Percentiles rank a stretch among this genome's conserved stretches.
phyloP scores from a whole-genome alignment of 2,329 filamentous ascomycete species.

The Aspergillus bombycis region DNA sequence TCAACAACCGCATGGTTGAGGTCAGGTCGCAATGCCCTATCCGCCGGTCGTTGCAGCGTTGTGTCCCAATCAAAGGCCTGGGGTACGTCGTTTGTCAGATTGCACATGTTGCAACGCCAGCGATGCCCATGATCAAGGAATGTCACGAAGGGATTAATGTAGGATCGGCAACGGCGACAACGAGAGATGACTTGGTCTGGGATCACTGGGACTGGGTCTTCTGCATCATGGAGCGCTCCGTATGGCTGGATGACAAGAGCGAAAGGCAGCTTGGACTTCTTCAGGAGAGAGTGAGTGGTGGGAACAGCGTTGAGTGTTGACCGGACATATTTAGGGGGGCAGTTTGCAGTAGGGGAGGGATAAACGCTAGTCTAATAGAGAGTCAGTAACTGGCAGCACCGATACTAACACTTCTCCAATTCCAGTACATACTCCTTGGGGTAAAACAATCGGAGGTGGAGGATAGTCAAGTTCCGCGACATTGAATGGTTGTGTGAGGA shows the following conservation, averaged over 20 bases:
- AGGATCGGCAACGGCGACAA: slow-evolving; percentile 92
- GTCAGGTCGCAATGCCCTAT: slow-evolving; percentile 89
- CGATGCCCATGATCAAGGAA: slow-evolving; percentile 96
- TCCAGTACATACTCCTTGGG: slow-evolving; percentile 75
- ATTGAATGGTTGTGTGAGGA: slow-evolving; percentile 91
- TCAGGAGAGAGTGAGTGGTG: slow-evolving; percentile 87
- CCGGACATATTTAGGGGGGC: slow-evolving; percentile 88
- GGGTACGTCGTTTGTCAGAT: slow-evolving; percentile 97
- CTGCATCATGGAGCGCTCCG: slow-evolving; percentile 85
- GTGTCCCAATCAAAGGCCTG: slow-evolving; percentile 99
- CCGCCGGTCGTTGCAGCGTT: slow-evolving; percentile 83
- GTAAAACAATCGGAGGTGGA: slow-evolving; percentile 86
- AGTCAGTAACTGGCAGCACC: slow-evolving; percentile 44
- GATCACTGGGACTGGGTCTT: slow-evolving; percentile 87
- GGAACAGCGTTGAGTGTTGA: slow-evolving; percentile 94
- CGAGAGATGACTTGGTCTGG: slow-evolving; percentile 97
- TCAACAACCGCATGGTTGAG: slow-evolving; percentile 96
- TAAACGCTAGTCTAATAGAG: slow-evolving; percentile 76
- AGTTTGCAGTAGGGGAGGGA: slow-evolving; percentile 87
- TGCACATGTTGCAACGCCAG: slow-evolving; percentile 99
- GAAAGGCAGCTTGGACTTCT: slow-evolving; percentile 95
- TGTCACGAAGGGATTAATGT: slow-evolving; percentile 96
- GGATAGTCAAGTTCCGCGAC: slow-evolving; percentile 89
- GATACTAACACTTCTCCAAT: slow-evolving; percentile 13
- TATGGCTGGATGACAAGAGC: slow-evolving; percentile 97